Base-by-base conservation (phyloP, 2,329 filamentous ascomycete genomes). In the Nigrospora osmanthi region DNA sequence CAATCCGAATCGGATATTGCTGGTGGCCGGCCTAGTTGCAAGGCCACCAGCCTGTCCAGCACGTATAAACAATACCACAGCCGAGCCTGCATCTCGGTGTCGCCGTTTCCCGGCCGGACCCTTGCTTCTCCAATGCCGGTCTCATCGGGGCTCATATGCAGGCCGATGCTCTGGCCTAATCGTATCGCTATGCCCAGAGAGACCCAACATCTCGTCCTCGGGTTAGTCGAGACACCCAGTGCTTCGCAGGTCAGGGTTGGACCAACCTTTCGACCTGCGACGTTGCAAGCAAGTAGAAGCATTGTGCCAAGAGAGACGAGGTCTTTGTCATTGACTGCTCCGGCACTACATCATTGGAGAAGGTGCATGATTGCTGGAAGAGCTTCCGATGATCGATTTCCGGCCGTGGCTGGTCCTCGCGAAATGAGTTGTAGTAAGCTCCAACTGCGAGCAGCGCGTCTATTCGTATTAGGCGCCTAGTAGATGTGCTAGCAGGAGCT, bases 11-110 rank as follows among this genome's bases (percentile, higher is more conserved):
- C 62, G 42, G 59, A 54, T 23, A 67, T 65, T 9, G 63, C 64
- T 10, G 65, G 58, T 3, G 66, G 65, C 10, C 66, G 54, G 3
- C 66, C 66, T 2, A 69, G 52, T 44, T 69, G 65, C 37, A 68
- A 50, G 11, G 65, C 55, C 17, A 68, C 52, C 4, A 69, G 53
- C 11, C 65, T 60, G 47, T 69, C 65, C 15, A 68, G 57, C 9
- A 66, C 62, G 40, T 64, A 66, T 43, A 67, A 53, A 0, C 58
- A 62, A 40, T 64, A 66, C 63, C 63, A 67, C 2, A 63, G 34
- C 34, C 34, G 14, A 16, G 14, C 16, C 16, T 16, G 34, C 34
- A 35, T 35, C 34, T 35, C 34, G 34, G 16, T 23, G 19, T 23
- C 4, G 19, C 19, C 19, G 19, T 23, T 23, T 23, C 19, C 19